A percentile compares a stretch with the other conserved stretches of the same genome.
Conservation (phyloP, 176 grass and related monocot species). For the Ampelocalamus luodianensis region DNA sequence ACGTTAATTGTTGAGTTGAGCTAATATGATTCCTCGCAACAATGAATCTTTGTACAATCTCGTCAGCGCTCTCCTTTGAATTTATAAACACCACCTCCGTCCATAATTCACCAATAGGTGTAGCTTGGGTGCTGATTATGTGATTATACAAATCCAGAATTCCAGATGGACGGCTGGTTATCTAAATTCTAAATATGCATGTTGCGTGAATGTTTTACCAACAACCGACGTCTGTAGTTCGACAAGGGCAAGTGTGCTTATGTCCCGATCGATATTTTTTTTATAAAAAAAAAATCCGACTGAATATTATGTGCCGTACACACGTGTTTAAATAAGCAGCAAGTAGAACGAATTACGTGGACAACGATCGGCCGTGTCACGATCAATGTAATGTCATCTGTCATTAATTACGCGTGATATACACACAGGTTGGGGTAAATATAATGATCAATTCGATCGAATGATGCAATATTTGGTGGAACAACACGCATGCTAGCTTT, state of each 20-base stretch:
- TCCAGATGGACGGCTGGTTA: too few species aligned
- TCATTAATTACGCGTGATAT: background rate
- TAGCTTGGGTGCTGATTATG: too few species aligned
- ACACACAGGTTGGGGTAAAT: background rate
- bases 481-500: background rate
- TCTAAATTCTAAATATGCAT: too few species aligned
- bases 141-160: too few species aligned
- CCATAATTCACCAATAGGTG: too few species aligned
- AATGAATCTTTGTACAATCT: too few species aligned
- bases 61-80: too few species aligned
- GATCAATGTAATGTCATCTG: background rate
- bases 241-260: background rate
- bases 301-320: background rate
- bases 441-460: slow-evolving; percentile 2
- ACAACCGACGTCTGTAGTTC: background rate
- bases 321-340: background rate
- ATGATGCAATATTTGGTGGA: background rate
- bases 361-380: background rate
- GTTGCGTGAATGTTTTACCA: background rate
- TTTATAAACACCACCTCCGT: too few species aligned
- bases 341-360: background rate
- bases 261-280: background rate
- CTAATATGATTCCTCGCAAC: too few species aligned
- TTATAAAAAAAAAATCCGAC: too few species aligned
- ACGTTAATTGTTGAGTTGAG: too few species aligned